Base-by-base conservation (phyloP, 176 grass and related monocot species). In the Neostapfia colusana region DNA sequence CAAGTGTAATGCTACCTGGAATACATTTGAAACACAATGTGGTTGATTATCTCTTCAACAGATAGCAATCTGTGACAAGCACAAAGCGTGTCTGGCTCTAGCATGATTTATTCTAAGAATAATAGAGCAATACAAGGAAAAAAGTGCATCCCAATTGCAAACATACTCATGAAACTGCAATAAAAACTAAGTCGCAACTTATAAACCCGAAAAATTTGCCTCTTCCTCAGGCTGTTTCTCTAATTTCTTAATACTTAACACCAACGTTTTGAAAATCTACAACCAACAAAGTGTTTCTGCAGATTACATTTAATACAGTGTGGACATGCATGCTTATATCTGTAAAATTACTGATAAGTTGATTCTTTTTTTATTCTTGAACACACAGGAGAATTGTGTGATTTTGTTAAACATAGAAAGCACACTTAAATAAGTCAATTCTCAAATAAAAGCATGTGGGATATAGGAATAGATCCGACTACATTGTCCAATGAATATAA, bases 1-100 rank as follows among this genome's bases (percentile, higher is more conserved):
- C 59, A 70, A 56, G 24, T 31, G 39, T 64, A 59, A 64, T 56
- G 43, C 26, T 77, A 81, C 37, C 7, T 45, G 53, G 18, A 28
- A 64, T 65, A 77, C 12, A 64, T 40, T 40, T 38, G 36, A 65
- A 40, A 61, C 10, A 74, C 17, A 27, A 43, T 69, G 21, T 39
- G 35, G 23, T 61, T 31, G 10, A 61, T 61, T 75, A 45, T 62
- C 40, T 31, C 21, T 62, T 73, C 50, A 55, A 40, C 10, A 42
- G 18, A 35, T 38, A 37, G 27, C 10, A 38, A 50, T 23, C 17
- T 63, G 38, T 18, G 13, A 45, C 25, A 49, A 63, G 7, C n/a
- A 76, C 25, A 63, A 35, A 77, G 46, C 7, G 5, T 46, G 20
- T 77, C 23, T 49, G n/a, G 59, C 11, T 27, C 18, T 20, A 64